These are phyloP conservation scores for Aspergillus quadricinctus DNA, from an alignment of 2,329 filamentous ascomycete genomes.

Conservation along the genomic window DNA sequence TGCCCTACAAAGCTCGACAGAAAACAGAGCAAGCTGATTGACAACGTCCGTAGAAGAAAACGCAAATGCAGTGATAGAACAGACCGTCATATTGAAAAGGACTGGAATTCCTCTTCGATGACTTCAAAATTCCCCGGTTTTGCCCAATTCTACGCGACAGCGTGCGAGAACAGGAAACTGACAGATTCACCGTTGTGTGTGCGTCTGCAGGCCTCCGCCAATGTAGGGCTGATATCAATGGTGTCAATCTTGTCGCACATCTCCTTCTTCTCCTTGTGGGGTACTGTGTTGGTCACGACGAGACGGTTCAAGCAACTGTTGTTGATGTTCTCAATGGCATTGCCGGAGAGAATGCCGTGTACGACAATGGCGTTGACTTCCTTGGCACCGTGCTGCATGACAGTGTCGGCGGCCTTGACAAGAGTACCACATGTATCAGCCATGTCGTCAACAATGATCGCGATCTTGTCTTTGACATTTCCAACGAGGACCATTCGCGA, in stretches of 20 bases:
- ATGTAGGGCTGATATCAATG: slow-evolving; percentile 83
- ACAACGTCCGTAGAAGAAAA: slow-evolving; percentile 8
- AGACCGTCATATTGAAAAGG: slow-evolving; percentile 8
- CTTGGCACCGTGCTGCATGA: slow-evolving; percentile 79
- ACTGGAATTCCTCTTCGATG: background rate
- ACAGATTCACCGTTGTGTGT: slow-evolving; percentile 51
- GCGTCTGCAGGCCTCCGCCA: slow-evolving; percentile 47
- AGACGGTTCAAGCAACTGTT: slow-evolving; percentile 69
- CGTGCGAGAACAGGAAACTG: slow-evolving; percentile 49
- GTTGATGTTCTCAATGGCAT: slow-evolving; percentile 82
- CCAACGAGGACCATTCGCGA: slow-evolving; percentile 95
- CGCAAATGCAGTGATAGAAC: slow-evolving; percentile 1
- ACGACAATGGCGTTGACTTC: slow-evolving; percentile 94
- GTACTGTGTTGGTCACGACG: slow-evolving; percentile 88
- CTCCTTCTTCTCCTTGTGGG: slow-evolving; percentile 74
- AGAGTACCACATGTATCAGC: slow-evolving; percentile 90
- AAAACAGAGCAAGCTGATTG: slow-evolving; percentile 3
- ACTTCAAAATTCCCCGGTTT: slow-evolving; percentile 8
- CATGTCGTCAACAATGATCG: slow-evolving; percentile 97
- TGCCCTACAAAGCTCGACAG: slow-evolving; percentile 5
- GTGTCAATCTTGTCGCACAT: slow-evolving; percentile 76
- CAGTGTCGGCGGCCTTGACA: slow-evolving; percentile 81
- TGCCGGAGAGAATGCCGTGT: slow-evolving; percentile 84
- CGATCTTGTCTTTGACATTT: slow-evolving; percentile 83
- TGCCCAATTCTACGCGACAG: slow-evolving; percentile 30